Evolutionary conservation across 768 basidiomycete species (phyloP), one percentile per base, ranked within the genome.

Genomic region (Naganishia kalamii): DNA sequence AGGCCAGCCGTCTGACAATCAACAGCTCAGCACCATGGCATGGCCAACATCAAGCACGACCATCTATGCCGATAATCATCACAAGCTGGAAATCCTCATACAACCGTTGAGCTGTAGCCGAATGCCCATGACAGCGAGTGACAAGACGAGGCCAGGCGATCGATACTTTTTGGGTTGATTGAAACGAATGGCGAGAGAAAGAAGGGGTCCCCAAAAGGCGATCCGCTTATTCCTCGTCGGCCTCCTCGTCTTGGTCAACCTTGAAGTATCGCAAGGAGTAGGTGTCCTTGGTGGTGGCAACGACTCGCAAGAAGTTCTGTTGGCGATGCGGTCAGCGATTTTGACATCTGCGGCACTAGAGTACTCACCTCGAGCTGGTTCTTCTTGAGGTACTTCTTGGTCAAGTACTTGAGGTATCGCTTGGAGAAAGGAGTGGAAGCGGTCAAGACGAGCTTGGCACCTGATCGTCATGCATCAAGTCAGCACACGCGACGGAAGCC

Each of bases 331-430:
- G 52, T 63, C 11, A 62, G 54, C 23, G 19, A 52, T 11, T 1
- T 19, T 17, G 29, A 13, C 32, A n/a, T 8, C 5, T 43, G 17
- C 13, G 2, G 12, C 0, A 1, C 3, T 17, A 1, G 43, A 12
- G 1, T 3, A 50, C 64, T 33, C 46, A 65, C 64, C 46, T 65
- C 64, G 51, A 65, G 52, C 44, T 65, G 64, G 64, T 93, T 92
- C 86, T 96, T 96, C 85, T 98, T 98, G 81, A 98, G 84, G 85
- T 91, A 93, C 83, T 94, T 94, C 85, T 98, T 98, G 69, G 94
- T 97, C 67, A 98, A 84, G 82, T 98, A 99, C 81, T 98, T 69
- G 69, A 97, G 86, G 81, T 96, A 97, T 64, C 90, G 85, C 82
- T 98, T 98, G 57, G 94, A 97, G 81, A 97, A 88, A 63, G 90